A percentile compares a stretch with the other conserved stretches of the same genome.
These are phyloP conservation scores for Tagetes erecta DNA, from an alignment of 129 eudicot genomes.

Conservation along the genomic window DNA sequence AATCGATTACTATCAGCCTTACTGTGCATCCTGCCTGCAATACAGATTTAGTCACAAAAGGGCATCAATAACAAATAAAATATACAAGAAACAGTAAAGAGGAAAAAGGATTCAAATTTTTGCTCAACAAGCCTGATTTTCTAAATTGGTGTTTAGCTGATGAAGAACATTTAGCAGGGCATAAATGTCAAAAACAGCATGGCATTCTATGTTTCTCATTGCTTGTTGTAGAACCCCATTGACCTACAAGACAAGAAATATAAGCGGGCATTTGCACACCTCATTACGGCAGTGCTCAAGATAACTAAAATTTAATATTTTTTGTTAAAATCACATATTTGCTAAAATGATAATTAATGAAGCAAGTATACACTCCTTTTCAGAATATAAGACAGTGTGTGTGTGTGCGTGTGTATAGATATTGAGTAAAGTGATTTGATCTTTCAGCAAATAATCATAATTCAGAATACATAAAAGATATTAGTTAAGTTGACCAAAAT, in stretches of 20 bases:
- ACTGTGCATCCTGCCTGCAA: constrained; percentile 41
- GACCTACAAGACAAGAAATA: constrained; percentile 41
- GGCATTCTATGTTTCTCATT: constrained; percentile 62
- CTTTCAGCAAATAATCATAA: constrained; percentile 2
- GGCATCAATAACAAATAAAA: constrained; percentile 1
- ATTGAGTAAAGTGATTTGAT: constrained; percentile 1
- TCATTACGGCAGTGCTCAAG: not conserved
- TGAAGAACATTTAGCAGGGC: constrained; percentile 59
- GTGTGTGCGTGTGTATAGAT: not conserved
- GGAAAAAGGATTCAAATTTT: not conserved
- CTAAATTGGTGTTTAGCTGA: constrained; percentile 51
- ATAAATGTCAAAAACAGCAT: constrained; percentile 71
- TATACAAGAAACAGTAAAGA: constrained; percentile 6
- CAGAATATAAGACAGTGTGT: not conserved
- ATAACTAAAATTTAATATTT: not conserved
- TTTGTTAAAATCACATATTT: not conserved
- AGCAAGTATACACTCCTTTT: not conserved
- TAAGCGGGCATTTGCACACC: constrained; percentile 11
- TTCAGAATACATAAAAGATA: not conserved
- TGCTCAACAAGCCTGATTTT: constrained; percentile 43
- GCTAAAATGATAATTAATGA: not conserved
- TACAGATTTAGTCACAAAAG: constrained; percentile 2
- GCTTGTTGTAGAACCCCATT: constrained; percentile 40
- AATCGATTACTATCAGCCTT: constrained; percentile 67
- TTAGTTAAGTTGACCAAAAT: constrained; percentile 8